Evolutionary conservation across 805 yeast genomes (phyloP).

Genomic region (Martiniozyma abietophila): DNA sequence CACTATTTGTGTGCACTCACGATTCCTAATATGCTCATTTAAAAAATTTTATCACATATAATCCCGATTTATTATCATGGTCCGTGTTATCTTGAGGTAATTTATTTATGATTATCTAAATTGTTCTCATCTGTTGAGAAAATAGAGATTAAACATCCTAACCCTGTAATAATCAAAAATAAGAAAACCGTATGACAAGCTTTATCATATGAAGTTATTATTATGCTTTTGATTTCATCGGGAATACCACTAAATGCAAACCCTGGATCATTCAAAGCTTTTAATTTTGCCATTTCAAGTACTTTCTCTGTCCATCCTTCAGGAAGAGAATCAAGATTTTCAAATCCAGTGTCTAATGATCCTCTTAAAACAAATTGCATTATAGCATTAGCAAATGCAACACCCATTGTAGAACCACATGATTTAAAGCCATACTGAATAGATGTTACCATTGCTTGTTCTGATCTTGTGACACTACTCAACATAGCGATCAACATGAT

Average conservation of each 20-base stretch:
- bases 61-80: too few relatives aligned
- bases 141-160: constrained; percentile 1
- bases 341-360: constrained; percentile 8
- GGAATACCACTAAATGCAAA: constrained; percentile 6
- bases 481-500: constrained; percentile 64
- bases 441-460: constrained; percentile 78
- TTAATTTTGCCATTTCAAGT: constrained; percentile 6
- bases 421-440: constrained; percentile 66
- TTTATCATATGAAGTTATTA: constrained; percentile 37
- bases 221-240: constrained; percentile 31
- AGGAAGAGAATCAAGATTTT: constrained; percentile 11
- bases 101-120: too few relatives aligned
- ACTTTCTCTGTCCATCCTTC: constrained; percentile 7
- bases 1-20: too few relatives aligned
- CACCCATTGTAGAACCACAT: constrained; percentile 44
- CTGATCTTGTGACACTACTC: constrained; percentile 55
- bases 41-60: too few relatives aligned
- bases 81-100: too few relatives aligned
- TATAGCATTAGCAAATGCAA: constrained; percentile 37
- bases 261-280: constrained; percentile 14
- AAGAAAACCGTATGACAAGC: constrained; percentile 43
- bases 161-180: constrained; percentile 22
- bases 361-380: constrained; percentile 24
- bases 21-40: too few relatives aligned
- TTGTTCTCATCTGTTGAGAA: background rate